These are phyloP conservation scores for Hypoxylon lienhwacheense DNA, from an alignment of 495 filamentous ascomycete genomes.

Conservation along the genomic window DNA sequence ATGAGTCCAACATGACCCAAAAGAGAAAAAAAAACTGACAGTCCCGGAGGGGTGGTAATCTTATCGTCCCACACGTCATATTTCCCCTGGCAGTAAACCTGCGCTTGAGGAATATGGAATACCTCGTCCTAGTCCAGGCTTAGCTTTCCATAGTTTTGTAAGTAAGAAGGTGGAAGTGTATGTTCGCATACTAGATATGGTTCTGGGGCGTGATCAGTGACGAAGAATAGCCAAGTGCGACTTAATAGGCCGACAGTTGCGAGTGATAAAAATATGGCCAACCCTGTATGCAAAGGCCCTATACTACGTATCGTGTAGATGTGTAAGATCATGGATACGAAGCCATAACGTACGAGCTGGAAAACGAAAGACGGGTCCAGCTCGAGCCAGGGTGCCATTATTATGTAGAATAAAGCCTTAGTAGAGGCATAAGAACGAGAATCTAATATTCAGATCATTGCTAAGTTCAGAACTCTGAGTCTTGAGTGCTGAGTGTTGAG, in stretches of 20 bases:
- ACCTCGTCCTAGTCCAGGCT: constrained; percentile 72
- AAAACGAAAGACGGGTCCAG: constrained; percentile 9
- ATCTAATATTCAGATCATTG: background rate
- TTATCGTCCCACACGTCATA: constrained; percentile 90
- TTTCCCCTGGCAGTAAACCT: constrained; percentile 75
- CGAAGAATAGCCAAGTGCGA: constrained; percentile 43
- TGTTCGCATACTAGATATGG: constrained; percentile 70
- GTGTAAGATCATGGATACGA: constrained; percentile 12
- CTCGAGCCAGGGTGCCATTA: constrained; percentile 8
- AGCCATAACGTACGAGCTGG: constrained; percentile 12
- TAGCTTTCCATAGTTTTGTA: constrained; percentile 11
- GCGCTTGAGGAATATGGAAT: constrained; percentile 92
- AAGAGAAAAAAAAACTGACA: constrained; percentile 55
- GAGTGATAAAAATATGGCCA: constrained; percentile 6
- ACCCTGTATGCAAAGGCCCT: background rate
- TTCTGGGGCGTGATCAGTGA: constrained; percentile 62
- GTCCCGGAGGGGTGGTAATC: constrained; percentile 91
- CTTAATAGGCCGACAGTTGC: background rate
- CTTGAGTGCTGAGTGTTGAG: no score
- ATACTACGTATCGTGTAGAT: constrained; percentile 9
- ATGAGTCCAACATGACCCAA: background rate
- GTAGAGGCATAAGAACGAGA: background rate
- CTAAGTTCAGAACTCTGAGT: no score
- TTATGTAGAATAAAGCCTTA: background rate
- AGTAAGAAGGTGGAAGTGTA: background rate